phyloP scores from a whole-genome alignment of 441 rosid species.

The Francoa sonchifolia region DNA sequence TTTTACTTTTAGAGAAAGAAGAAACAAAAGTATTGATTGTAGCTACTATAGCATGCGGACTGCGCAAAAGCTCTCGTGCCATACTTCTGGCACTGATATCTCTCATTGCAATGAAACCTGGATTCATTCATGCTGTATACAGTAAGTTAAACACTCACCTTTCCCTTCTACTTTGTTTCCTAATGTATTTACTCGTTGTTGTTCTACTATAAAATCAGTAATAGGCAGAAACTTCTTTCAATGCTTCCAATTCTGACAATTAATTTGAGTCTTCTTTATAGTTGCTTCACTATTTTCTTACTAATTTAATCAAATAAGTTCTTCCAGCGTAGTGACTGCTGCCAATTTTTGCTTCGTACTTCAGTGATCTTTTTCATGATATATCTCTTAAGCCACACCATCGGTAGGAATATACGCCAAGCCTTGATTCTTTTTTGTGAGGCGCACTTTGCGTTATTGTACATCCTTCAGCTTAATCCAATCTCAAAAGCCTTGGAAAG shows the following conservation, averaged over 20 bases:
- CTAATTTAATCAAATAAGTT: no score
- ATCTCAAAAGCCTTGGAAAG: slow-evolving; percentile 52
- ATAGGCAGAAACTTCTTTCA: no score
- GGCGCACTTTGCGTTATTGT: slow-evolving; percentile 85
- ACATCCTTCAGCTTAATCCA: slow-evolving; percentile 74
- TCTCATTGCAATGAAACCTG: slow-evolving; percentile 93
- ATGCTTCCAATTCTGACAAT: no score
- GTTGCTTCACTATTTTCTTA: slow-evolving; percentile 7
- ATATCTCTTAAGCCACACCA: slow-evolving; percentile 85
- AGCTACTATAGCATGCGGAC: slow-evolving; percentile 97
- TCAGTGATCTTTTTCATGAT: slow-evolving; percentile 89
- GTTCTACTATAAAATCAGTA: no score
- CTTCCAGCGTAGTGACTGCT: no score
- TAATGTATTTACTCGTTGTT: no score
- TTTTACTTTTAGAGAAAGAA: slow-evolving; percentile 45
- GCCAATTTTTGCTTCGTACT: slow-evolving; percentile 21
- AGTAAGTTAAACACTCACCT: slow-evolving; percentile 30
- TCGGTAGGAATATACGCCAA: slow-evolving; percentile 68
- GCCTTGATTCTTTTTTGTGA: slow-evolving; percentile 88
- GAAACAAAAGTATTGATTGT: slow-evolving; percentile 87
- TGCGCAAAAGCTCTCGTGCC: slow-evolving; percentile 86
- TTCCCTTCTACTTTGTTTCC: no score
- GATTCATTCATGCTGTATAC: slow-evolving; percentile 90
- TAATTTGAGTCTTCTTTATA: no score
- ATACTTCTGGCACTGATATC: slow-evolving; percentile 73